phyloP scores from a whole-genome alignment of 805 yeast genomes.

The Yarrowia phangngaensis region DNA sequence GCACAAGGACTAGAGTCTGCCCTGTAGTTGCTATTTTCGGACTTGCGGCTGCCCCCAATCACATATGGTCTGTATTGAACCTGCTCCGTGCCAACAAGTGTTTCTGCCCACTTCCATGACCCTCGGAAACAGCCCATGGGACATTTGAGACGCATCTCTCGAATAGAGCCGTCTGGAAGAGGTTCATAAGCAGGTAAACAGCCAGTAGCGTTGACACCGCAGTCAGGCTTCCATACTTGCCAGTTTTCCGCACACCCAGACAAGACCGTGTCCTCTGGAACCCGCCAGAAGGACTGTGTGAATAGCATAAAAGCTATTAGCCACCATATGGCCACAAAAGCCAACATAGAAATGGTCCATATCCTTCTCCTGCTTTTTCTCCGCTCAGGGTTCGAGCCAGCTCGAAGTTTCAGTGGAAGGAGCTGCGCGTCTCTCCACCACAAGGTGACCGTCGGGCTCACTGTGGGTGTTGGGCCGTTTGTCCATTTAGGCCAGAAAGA shows the following conservation, averaged over 20 bases:
- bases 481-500: conserved; percentile 26
- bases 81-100: conserved; percentile 66
- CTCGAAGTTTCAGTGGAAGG: conserved; percentile 1
- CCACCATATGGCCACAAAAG: conserved; percentile 15
- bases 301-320: background rate
- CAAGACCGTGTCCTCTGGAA: conserved; percentile 12
- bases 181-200: conserved; percentile 10
- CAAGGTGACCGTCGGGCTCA: conserved; percentile 10
- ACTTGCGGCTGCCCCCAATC: conserved; percentile 66
- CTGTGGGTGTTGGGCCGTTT: conserved; percentile 3
- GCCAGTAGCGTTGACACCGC: conserved; percentile 11
- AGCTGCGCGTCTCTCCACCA: conserved; percentile 14
- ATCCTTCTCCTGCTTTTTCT: background rate
- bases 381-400: conserved; percentile 1
- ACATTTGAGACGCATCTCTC: conserved; percentile 51
- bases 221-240: conserved; percentile 17
- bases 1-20: conserved; percentile 89
- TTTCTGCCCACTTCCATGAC: conserved; percentile 68
- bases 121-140: conserved; percentile 84
- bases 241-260: conserved; percentile 10
- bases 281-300: conserved; percentile 10
- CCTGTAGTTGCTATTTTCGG: conserved; percentile 46
- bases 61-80: conserved; percentile 68
- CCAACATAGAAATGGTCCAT: background rate
- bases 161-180: background rate